Evolutionary conservation across 2,329 filamentous ascomycete genomes (phyloP).

Genomic region (Pseudogymnoascus sp.): DNA sequence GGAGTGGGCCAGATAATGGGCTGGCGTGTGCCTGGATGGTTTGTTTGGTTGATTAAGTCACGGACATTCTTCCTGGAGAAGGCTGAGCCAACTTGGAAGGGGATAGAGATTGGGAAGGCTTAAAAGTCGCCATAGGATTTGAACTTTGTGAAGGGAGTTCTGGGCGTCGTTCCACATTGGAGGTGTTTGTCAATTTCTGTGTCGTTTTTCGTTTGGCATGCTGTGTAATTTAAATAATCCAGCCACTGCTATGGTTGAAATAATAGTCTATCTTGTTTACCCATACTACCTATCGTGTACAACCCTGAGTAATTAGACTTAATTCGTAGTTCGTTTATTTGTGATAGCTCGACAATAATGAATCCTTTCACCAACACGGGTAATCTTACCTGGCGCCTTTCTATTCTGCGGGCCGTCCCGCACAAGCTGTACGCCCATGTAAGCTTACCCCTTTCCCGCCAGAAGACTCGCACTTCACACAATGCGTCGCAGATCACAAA

Average conservation of each 20-base stretch:
- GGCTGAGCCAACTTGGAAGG: constrained; percentile 14
- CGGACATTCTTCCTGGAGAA: constrained; percentile 31
- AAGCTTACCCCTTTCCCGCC: neutral
- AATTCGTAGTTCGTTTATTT: neutral
- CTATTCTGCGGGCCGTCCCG: neutral
- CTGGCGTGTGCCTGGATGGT: constrained; percentile 30
- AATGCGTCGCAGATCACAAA: neutral
- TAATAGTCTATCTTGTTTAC: neutral
- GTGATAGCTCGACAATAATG: neutral
- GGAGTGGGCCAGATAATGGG: constrained; percentile 34
- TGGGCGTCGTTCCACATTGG: neutral
- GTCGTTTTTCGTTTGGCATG: neutral
- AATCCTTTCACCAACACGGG: neutral
- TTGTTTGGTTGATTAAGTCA: constrained; percentile 32
- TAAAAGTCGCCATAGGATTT: constrained; percentile 6
- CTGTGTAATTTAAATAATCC: neutral
- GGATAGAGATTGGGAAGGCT: constrained; percentile 13
- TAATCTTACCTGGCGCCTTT: neutral
- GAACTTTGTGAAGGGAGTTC: neutral
- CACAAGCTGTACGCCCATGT: neutral
- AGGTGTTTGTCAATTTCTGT: neutral
- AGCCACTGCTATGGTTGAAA: neutral
- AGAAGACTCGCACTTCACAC: neutral
- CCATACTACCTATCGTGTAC: neutral
- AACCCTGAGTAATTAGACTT: neutral